phyloP scores from a whole-genome alignment of 164 flowering plant species.

The Macadamia integrifolia region DNA sequence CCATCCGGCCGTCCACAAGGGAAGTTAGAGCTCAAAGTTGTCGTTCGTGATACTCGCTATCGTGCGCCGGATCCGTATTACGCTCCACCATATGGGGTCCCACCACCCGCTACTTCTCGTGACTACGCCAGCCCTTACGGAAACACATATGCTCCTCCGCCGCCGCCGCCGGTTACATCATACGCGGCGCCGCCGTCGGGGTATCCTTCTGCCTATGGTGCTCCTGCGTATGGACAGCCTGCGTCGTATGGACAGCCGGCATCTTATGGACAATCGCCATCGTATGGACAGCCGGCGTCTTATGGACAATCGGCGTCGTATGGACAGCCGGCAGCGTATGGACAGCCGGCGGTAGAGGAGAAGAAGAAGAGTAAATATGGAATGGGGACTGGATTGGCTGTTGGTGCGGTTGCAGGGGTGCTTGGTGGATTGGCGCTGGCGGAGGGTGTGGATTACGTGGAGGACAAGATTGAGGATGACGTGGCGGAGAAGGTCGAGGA shows the following conservation, averaged over 20 bases:
- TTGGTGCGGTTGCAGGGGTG: constrained; percentile 74
- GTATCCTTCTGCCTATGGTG: too few relatives aligned
- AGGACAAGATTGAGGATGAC: constrained; percentile 60
- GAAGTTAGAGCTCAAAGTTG: constrained; percentile 40
- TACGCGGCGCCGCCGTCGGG: constrained; percentile 7
- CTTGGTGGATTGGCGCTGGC: constrained; percentile 72
- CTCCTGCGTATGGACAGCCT: too few relatives aligned
- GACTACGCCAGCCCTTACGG: constrained; percentile 16
- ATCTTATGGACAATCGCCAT: too few relatives aligned
- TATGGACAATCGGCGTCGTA: too few relatives aligned
- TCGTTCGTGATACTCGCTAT: constrained; percentile 33
- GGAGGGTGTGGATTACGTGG: constrained; percentile 59
- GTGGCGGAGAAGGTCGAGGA: constrained; percentile 59
- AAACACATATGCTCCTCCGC: neutral
- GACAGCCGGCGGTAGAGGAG: constrained; percentile 13
- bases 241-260: too few relatives aligned
- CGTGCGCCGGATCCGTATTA: constrained; percentile 34
- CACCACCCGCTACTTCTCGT: constrained; percentile 8
- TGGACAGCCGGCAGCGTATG: constrained; percentile 1
- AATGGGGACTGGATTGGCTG: constrained; percentile 82
- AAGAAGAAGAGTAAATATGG: constrained; percentile 46
- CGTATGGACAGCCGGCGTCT: too few relatives aligned
- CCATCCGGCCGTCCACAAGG: constrained; percentile 95
- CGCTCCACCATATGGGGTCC: constrained; percentile 40
- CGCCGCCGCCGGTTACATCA: neutral